Conservation (phyloP, 2,329 filamentous ascomycete genomes). For the Phoma sp. region DNA sequence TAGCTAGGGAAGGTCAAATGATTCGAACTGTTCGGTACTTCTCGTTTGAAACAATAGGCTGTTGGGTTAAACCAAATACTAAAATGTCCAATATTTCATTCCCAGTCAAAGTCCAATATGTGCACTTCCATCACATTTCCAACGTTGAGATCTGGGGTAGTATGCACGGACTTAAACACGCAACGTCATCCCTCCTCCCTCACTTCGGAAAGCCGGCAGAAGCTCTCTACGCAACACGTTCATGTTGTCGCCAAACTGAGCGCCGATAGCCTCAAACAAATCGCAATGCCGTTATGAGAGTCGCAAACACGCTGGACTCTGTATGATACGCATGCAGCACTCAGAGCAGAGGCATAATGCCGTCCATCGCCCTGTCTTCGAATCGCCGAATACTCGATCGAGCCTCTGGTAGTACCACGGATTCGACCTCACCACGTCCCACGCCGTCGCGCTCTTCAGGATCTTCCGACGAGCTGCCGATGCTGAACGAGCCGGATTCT, state of each 20-base stretch:
- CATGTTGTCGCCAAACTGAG: neutral
- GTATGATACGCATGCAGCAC: neutral
- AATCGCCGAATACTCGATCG: conserved; percentile 21
- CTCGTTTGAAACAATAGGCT: too few relatives aligned
- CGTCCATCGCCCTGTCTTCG: conserved; percentile 10
- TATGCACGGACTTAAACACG: conserved; percentile 19
- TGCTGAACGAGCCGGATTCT: conserved; percentile 24
- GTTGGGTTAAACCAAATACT: neutral
- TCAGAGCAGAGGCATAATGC: conserved; percentile 11
- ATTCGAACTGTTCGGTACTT: too few relatives aligned
- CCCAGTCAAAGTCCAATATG: too few relatives aligned
- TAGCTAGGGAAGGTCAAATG: neutral
- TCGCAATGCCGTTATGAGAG: neutral
- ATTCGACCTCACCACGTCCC: conserved; percentile 26
- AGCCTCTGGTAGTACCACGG: conserved; percentile 28
- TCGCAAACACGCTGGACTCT: neutral
- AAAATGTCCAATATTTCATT: neutral
- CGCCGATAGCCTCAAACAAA: neutral
- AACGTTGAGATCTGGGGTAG: conserved; percentile 16
- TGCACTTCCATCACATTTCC: too few relatives aligned
- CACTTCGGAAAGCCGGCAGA: conserved; percentile 9
- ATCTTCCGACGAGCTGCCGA: conserved; percentile 15
- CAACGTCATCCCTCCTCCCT: conserved; percentile 9
- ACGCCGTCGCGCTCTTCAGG: conserved; percentile 33
- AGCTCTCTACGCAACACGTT: conserved; percentile 10